Conservation (phyloP, 78 protist species). For the Chrysochromulina tobinii region DNA sequence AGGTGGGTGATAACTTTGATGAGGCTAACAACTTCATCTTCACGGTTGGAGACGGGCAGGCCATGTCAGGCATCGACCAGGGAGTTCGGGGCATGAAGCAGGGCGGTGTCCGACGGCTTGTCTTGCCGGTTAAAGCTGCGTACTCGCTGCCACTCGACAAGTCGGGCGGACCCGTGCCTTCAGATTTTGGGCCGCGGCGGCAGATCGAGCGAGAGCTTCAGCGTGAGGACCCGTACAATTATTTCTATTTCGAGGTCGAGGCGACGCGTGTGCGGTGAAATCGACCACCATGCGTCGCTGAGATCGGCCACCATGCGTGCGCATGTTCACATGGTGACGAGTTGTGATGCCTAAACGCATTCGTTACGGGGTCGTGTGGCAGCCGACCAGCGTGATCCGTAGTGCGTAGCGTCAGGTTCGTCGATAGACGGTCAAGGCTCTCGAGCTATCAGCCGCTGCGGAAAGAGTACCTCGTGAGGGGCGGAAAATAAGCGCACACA, state of each 20-base stretch:
- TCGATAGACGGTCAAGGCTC: too few relatives aligned
- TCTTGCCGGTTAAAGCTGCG: background rate
- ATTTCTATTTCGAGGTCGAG: background rate
- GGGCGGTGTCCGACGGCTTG: background rate
- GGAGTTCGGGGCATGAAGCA: background rate
- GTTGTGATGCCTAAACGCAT: too few relatives aligned
- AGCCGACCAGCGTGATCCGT: too few relatives aligned
- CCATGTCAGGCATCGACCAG: background rate
- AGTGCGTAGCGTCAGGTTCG: too few relatives aligned
- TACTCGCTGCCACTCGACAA: constrained; percentile 8
- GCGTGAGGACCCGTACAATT: background rate
- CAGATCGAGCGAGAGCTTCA: constrained; percentile 1
- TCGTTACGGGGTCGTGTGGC: too few relatives aligned
- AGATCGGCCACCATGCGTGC: too few relatives aligned
- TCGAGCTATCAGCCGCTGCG: too few relatives aligned
- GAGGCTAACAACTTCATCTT: background rate
- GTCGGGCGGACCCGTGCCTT: background rate
- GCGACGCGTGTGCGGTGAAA: background rate
- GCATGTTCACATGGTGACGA: too few relatives aligned
- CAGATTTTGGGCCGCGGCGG: background rate
- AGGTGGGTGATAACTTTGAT: background rate
- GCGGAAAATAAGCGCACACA: too few relatives aligned
- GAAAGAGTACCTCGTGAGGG: too few relatives aligned
- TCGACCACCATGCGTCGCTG: too few relatives aligned
- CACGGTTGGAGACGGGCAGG: background rate